Evolutionary conservation across 2,329 filamentous ascomycete species (phyloP).

Genomic region (Neofusicoccum sp.): DNA sequence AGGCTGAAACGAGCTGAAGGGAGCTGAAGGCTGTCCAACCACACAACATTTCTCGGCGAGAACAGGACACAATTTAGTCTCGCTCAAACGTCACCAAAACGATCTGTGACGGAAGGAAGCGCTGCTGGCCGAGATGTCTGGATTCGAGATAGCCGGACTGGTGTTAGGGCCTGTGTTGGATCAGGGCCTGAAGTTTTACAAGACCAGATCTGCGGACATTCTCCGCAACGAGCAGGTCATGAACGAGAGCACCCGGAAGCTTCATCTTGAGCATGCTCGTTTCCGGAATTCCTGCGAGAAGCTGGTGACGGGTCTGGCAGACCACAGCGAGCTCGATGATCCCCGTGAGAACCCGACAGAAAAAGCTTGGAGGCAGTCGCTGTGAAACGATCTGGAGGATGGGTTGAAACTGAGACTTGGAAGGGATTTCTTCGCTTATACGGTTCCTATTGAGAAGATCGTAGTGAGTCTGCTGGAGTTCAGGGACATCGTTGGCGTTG

Average conservation of each 20-base stretch:
- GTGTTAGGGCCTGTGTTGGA: constrained; percentile 32
- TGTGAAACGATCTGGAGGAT: not conserved
- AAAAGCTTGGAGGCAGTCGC: not conserved
- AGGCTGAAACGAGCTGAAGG: not conserved
- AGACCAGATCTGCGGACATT: constrained; percentile 31
- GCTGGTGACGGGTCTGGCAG: not conserved
- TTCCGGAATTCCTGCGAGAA: not conserved
- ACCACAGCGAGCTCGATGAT: not conserved
- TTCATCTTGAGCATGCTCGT: constrained; percentile 23
- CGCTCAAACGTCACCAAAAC: no score
- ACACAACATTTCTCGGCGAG: not conserved
- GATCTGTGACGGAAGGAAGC: no score
- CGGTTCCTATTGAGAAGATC: not conserved
- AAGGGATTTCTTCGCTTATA: not conserved
- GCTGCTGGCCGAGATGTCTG: constrained; percentile 27
- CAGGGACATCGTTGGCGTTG: not conserved
- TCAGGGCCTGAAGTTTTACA: constrained; percentile 31
- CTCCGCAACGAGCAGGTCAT: constrained; percentile 26
- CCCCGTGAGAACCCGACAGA: not conserved
- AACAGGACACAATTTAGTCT: no score
- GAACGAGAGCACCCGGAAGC: constrained; percentile 27
- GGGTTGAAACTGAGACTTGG: not conserved
- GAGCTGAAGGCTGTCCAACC: not conserved
- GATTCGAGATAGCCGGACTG: constrained; percentile 35
- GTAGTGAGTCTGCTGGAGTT: not conserved